Evolutionary conservation across 2,329 filamentous ascomycete species (phyloP).

Genomic region (Ilyonectria sp.): DNA sequence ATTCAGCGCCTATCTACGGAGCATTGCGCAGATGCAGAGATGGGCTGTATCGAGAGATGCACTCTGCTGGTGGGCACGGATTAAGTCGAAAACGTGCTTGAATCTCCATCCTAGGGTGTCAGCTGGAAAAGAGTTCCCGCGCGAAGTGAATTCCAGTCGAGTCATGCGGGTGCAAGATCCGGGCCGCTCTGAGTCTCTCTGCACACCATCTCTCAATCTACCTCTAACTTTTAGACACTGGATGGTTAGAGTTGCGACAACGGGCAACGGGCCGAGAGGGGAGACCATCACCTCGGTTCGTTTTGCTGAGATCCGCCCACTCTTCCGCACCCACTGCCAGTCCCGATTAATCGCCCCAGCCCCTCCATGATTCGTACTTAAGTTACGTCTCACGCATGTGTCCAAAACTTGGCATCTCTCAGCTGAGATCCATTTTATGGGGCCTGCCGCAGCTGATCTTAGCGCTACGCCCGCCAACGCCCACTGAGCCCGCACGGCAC

Average conservation of each 20-base stretch:
- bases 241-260: constrained; percentile 26
- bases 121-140: neutral
- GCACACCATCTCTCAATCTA: neutral
- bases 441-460: constrained; percentile 8
- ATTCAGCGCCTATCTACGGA: no score
- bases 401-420: constrained; percentile 1
- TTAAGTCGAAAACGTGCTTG: neutral
- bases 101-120: neutral
- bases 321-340: neutral
- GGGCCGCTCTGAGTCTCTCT: neutral
- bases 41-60: no score
- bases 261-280: constrained; percentile 15
- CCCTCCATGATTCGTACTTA: neutral
- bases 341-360: neutral
- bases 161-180: constrained; percentile 14
- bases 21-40: no score
- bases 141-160: constrained; percentile 19
- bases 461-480: constrained; percentile 14
- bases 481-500: constrained; percentile 1
- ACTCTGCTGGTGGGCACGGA: neutral
- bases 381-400: constrained; percentile 14
- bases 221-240: no score
- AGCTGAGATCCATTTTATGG: neutral
- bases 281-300: neutral
- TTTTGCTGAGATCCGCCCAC: neutral